phyloP scores from a whole-genome alignment of 768 basidiomycete genomes.

The Mrakia frigida region DNA sequence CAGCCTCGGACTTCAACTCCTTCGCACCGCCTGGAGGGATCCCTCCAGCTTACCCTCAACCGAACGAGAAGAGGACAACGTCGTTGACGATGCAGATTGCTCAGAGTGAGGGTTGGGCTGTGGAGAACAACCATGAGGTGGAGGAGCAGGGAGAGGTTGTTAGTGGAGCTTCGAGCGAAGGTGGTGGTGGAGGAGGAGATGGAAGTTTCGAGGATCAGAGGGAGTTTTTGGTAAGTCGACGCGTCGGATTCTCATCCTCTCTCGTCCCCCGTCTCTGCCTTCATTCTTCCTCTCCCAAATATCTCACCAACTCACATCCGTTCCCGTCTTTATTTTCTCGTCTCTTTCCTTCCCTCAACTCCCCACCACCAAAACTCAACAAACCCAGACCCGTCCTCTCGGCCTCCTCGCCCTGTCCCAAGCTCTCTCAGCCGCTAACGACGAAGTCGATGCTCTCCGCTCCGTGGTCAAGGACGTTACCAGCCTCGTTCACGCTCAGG shows the following conservation, averaged over 20 bases:
- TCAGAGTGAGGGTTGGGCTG: conserved; percentile 12
- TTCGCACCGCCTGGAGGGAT: neutral
- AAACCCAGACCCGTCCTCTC: conserved; percentile 16
- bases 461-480: conserved; percentile 18
- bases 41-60: conserved; percentile 3
- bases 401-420: conserved; percentile 23
- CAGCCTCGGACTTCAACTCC: neutral
- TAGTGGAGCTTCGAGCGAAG: neutral
- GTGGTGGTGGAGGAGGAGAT: neutral
- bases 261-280: no score
- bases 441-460: conserved; percentile 25
- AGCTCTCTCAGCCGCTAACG: conserved; percentile 22
- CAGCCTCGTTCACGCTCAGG: conserved; percentile 17
- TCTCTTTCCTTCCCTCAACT: neutral
- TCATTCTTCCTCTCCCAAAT: no score
- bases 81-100: conserved; percentile 25
- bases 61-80: conserved; percentile 1
- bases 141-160: neutral
- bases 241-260: neutral
- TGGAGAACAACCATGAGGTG: neutral
- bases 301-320: neutral
- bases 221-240: conserved; percentile 12
- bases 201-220: neutral
- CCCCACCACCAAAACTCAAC: neutral
- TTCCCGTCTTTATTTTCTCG: neutral